Evolutionary conservation across 106 monocot genomes (phyloP).

Genomic region (Narthecium ossifragum): DNA sequence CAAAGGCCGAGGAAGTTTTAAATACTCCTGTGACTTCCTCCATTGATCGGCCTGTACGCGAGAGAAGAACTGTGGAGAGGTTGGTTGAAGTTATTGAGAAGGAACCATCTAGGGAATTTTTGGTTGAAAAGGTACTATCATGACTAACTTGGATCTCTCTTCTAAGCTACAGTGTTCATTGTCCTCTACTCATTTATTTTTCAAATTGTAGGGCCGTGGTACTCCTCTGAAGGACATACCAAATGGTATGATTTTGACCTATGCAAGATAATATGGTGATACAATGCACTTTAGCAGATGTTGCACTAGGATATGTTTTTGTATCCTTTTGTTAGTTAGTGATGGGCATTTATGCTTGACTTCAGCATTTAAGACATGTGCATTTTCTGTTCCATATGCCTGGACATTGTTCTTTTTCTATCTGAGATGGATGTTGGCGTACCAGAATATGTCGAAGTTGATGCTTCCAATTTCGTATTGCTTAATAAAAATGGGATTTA

Average conservation of each 20-base stretch:
- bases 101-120: slow-evolving; percentile 44
- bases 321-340: too few species aligned
- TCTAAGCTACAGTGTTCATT: background rate
- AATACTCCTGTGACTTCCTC: slow-evolving; percentile 31
- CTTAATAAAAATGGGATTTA: too few species aligned
- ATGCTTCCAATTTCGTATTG: too few species aligned
- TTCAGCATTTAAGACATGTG: too few species aligned
- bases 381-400: too few species aligned
- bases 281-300: too few species aligned
- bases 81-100: slow-evolving; percentile 92
- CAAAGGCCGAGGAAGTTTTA: slow-evolving; percentile 6
- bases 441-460: too few species aligned
- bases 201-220: slow-evolving; percentile 57
- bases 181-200: background rate
- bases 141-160: background rate
- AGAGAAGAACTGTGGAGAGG: slow-evolving; percentile 92
- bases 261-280: too few species aligned
- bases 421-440: too few species aligned
- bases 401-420: too few species aligned
- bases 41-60: slow-evolving; percentile 62
- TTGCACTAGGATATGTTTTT: too few species aligned
- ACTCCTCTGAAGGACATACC: slow-evolving; percentile 79
- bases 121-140: slow-evolving; percentile 50
- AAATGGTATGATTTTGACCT: slow-evolving; percentile 47
- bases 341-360: too few species aligned